Percentiles rank a stretch among this genome's conserved stretches.
Evolutionary conservation across 768 basidiomycete species (phyloP).

Genomic region (Rubroboletus satanas): DNA sequence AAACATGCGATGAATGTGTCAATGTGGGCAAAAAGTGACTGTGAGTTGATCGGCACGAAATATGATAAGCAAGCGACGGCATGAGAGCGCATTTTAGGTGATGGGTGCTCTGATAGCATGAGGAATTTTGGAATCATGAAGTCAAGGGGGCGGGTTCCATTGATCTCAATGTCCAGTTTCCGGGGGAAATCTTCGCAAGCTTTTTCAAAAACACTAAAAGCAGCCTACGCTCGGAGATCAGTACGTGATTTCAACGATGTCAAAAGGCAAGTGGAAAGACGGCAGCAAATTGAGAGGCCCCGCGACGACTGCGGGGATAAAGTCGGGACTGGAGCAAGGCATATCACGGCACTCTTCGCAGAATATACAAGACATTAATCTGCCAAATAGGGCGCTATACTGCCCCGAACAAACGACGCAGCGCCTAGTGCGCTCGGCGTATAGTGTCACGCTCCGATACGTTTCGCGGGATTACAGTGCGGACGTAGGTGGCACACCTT

Average conservation of each 20-base stretch:
- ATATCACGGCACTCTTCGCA: slow-evolving; percentile 5
- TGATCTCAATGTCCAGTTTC: slow-evolving; percentile 91
- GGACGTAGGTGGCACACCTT: not conserved
- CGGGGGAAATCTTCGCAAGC: slow-evolving; percentile 96
- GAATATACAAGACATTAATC: not conserved
- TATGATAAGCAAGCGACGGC: slow-evolving; percentile 93
- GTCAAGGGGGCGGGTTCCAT: slow-evolving; percentile 89
- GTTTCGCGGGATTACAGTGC: not conserved
- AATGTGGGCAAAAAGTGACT: slow-evolving; percentile 86
- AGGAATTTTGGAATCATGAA: slow-evolving; percentile 97
- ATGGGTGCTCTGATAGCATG: slow-evolving; percentile 76
- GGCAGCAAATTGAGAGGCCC: not conserved
- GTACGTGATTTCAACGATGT: slow-evolving; percentile 6
- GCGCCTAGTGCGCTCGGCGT: not conserved
- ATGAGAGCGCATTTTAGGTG: slow-evolving; percentile 87
- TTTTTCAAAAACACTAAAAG: slow-evolving; percentile 91
- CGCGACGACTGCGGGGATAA: slow-evolving; percentile 4
- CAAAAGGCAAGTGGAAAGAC: not conserved
- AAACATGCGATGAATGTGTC: slow-evolving; percentile 90
- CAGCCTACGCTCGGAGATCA: slow-evolving; percentile 51
- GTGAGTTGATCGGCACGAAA: slow-evolving; percentile 83
- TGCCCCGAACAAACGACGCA: slow-evolving; percentile 8
- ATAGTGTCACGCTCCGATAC: not conserved
- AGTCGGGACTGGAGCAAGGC: not conserved
- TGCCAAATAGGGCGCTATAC: slow-evolving; percentile 1